Evolutionary conservation across 1,284 basidiomycete species (phyloP).

Genomic region (Tylopilus sp.): DNA sequence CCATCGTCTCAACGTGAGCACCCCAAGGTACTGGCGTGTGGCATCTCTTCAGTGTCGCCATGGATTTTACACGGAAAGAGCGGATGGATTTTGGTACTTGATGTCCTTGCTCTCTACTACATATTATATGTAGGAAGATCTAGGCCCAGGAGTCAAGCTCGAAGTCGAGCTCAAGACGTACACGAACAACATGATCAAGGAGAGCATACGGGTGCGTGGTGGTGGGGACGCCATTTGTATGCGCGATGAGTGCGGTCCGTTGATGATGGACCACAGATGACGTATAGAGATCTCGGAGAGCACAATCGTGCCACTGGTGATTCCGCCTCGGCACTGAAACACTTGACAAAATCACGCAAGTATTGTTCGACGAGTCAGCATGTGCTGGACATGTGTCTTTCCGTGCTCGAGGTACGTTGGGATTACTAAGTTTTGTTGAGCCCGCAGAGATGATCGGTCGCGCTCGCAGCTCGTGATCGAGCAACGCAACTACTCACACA

Average conservation of each 20-base stretch:
- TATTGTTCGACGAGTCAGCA: constrained; percentile 82
- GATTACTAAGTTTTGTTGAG: neutral
- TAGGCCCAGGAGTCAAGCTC: constrained; percentile 32
- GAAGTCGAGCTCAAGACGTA: constrained; percentile 89
- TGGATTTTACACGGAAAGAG: neutral
- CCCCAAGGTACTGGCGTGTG: constrained; percentile 15
- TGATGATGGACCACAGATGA: constrained; percentile 46
- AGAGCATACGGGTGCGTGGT: constrained; percentile 72
- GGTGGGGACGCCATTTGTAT: neutral
- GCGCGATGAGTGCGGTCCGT: neutral
- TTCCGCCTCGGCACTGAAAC: constrained; percentile 59
- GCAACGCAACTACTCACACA: constrained; percentile 75
- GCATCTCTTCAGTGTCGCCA: constrained; percentile 22
- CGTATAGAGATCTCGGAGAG: constrained; percentile 76
- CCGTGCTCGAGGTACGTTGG: constrained; percentile 62
- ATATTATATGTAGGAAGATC: constrained; percentile 14
- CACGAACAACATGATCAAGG: constrained; percentile 88
- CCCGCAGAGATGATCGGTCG: neutral
- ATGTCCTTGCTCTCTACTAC: neutral
- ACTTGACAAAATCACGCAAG: constrained; percentile 81
- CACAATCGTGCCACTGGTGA: constrained; percentile 71
- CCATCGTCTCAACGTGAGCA: constrained; percentile 4
- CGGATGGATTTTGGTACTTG: neutral
- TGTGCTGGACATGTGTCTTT: constrained; percentile 80
- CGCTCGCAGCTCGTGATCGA: constrained; percentile 66